Base-by-base conservation (phyloP, 2,329 filamentous ascomycete species). In the Beauveria brongniartii region DNA sequence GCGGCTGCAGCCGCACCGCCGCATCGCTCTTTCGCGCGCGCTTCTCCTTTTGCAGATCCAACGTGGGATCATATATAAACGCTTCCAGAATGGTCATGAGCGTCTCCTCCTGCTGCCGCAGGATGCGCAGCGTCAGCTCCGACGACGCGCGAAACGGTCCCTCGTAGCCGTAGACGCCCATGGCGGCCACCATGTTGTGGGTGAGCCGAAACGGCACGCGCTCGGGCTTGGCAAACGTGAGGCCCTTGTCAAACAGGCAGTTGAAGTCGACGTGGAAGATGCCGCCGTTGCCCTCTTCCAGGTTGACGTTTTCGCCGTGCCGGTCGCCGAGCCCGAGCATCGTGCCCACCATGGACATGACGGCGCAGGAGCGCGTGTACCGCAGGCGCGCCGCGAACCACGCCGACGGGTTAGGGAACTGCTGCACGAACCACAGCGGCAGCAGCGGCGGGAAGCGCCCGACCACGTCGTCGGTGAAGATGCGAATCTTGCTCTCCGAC, bases 341-440 rank as follows among this genome's bases (percentile, higher is more conserved):
- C 61, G 96, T 95, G 55, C 94, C 94, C 5, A 96, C 91, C 84
- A 99, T 99, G n/a, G 92, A 96, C 92, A 99, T 99, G 66, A 99
- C 94, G 12, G 95, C 94, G 69, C 90, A 93, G 1, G 94, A 96
- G 4, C 94, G 86, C 2, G 94, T 95, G 75, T 97, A 99, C 52
- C 87, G 85, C 50, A 97, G 80, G 8, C 94, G 85, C 10, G 93
- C 92, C 2, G 86, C 83, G 73, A 99, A 95, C 94, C 94, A 99
- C 1, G 88, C 82, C 14, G 91, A 90, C 4, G 95, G 92, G 69
- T 96, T 92, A 0, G 94, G 92, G 70, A 97, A 99, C 67, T 92
- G 91, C 67, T 96, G 90, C 22, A 94, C 85, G 73, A 99, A 99
- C 94, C 94, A 99, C 65, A 92, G 84, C 65, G 95, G 89, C 62